Evolutionary conservation across 75 land plant species (phyloP).

Genomic region (Picea glauca): DNA sequence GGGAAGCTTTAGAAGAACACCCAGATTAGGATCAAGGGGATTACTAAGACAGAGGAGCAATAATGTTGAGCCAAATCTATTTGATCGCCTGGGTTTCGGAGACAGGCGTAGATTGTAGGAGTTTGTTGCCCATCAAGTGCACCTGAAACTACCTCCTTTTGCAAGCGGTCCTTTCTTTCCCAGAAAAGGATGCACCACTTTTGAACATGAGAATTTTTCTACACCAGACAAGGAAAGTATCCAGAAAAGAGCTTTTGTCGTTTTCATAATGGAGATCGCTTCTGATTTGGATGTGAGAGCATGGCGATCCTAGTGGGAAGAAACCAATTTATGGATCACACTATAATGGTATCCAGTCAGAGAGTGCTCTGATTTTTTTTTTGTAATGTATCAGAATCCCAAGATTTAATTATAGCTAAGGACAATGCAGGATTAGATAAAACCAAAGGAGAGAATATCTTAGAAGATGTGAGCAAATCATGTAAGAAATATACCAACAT

Average conservation of each 20-base stretch:
- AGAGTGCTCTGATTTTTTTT: constrained; percentile 10
- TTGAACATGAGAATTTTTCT: not conserved
- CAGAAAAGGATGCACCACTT: not conserved
- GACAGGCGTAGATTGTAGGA: constrained; percentile 56
- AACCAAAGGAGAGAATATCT: not conserved
- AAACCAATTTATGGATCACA: constrained; percentile 15
- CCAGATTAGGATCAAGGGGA: not conserved
- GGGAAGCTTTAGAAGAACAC: no score
- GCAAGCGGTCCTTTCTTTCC: constrained; percentile 53
- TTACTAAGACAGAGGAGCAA: not conserved
- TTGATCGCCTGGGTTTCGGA: no score
- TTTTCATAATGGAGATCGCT: constrained; percentile 1
- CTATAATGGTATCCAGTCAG: constrained; percentile 15
- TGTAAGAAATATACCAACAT: not conserved
- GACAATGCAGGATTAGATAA: not conserved
- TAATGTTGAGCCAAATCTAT: not conserved
- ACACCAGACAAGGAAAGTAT: not conserved
- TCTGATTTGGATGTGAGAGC: no score
- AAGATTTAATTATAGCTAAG: not conserved
- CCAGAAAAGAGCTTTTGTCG: constrained; percentile 19
- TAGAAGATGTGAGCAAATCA: not conserved
- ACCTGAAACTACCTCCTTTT: constrained; percentile 38
- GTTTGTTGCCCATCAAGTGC: constrained; percentile 41
- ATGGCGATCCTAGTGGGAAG: not conserved
- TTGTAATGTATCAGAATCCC: not conserved